Percentiles rank a stretch among this genome's conserved stretches.
Evolutionary conservation across 345 rosid genomes (phyloP).

Genomic region (Litchi chinensis): DNA sequence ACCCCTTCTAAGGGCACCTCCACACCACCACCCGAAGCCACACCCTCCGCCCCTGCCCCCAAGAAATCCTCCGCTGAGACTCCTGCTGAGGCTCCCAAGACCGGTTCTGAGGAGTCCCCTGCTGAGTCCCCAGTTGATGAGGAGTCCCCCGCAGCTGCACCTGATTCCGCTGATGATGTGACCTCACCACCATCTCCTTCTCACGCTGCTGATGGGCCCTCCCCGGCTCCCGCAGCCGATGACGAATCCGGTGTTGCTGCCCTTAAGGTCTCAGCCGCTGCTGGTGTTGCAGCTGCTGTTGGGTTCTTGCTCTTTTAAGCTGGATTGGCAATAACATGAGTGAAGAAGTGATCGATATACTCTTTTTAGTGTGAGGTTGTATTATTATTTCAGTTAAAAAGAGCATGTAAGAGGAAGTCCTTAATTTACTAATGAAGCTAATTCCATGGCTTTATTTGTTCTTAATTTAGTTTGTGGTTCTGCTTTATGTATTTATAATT

Average conservation of each 20-base stretch:
- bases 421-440: too few relatives aligned
- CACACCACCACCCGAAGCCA: constrained; percentile 13
- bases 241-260: background rate
- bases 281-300: constrained; percentile 20
- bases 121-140: background rate
- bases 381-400: too few relatives aligned
- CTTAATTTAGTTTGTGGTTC: too few relatives aligned
- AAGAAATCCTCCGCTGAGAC: constrained; percentile 8
- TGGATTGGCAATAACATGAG: background rate
- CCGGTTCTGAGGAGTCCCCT: constrained; percentile 25
- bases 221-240: background rate
- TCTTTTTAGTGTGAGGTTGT: background rate
- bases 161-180: constrained; percentile 11
- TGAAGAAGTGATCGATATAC: background rate
- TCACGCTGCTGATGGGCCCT: background rate
- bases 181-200: constrained; percentile 30
- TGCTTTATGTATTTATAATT: too few relatives aligned
- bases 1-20: background rate
- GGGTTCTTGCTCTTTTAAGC: constrained; percentile 27
- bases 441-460: too few relatives aligned
- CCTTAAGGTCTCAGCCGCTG: constrained; percentile 18
- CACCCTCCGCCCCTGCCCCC: background rate
- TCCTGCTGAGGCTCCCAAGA: constrained; percentile 17
- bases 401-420: too few relatives aligned
- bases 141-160: constrained; percentile 8